A percentile compares a stretch with the other conserved stretches of the same genome.
Evolutionary conservation across 2,329 filamentous ascomycete genomes (phyloP).

Genomic region (Hirsutella minnesotensis): DNA sequence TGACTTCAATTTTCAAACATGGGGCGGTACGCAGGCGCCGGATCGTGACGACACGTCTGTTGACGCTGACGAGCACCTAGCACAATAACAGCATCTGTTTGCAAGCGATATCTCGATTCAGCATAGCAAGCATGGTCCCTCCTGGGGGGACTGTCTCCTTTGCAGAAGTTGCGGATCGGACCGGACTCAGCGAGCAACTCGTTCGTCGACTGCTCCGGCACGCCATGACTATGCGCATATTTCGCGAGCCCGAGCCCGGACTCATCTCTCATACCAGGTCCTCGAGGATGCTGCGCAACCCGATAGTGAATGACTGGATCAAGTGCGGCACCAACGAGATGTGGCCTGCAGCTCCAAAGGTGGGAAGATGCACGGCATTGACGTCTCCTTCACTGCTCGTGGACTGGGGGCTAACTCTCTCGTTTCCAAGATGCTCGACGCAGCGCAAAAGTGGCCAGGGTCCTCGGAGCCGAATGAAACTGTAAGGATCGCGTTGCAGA

Average conservation of each 20-base stretch:
- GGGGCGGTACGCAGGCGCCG: neutral
- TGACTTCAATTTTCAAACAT: neutral
- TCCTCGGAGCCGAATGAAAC: conserved; percentile 23
- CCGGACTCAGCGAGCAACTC: neutral
- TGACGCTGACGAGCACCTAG: neutral
- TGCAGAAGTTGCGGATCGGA: neutral
- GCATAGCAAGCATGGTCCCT: neutral
- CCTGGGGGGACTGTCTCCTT: neutral
- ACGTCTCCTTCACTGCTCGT: neutral
- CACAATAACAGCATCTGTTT: neutral
- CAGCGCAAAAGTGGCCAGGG: conserved; percentile 22
- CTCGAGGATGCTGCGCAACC: conserved; percentile 7
- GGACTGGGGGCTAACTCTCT: no score
- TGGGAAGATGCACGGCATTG: neutral
- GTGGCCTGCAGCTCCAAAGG: conserved; percentile 10
- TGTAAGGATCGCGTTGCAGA: neutral
- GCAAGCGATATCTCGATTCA: neutral
- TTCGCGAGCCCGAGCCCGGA: conserved; percentile 23
- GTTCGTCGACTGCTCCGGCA: conserved; percentile 24
- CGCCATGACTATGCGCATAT: conserved; percentile 26
- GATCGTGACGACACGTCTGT: no score
- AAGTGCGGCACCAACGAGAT: conserved; percentile 11
- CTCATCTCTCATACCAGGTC: conserved; percentile 26
- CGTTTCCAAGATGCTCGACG: conserved; percentile 14
- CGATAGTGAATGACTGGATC: neutral